Evolutionary conservation across 306 rosid genomes (phyloP), one percentile per base, ranked within the genome.

Genomic region (Trichosanthes cucumerina): DNA sequence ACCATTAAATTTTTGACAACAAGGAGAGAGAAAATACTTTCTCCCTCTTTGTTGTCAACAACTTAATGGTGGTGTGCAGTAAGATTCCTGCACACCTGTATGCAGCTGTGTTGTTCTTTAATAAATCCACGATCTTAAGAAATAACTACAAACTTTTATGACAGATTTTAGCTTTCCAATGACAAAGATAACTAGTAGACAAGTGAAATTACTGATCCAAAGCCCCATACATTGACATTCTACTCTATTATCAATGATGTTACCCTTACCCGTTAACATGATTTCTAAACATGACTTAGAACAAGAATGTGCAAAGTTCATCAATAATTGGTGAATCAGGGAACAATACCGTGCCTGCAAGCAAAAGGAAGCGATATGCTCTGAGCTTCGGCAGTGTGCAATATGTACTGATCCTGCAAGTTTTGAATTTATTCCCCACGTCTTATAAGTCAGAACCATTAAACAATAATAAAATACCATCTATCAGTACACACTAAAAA

Each of bases 281-380:
- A 28, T 9, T 31, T 73, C 0, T 50, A 49, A 49, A 16, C 28
- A 49, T 31, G 28, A 49, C 4, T 13, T 72, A 15, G 43, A 72
- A 49, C 26, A 73, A 47, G 77, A 73, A 73, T 26, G 9, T 16
- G 9, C 5, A 31, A 50, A 74, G 21, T 9, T 26, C 53, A 73
- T 58, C 49, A 49, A 57, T 4, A 62, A 80, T 64, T 39, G 6
- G 54, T 52, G 72, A 83, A 80, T 57, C 36, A 65, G 81, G 80
- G 77, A 83, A 74, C 80, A 91, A 79, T 92, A 95, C 99, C 99
- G 84, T 92, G 99, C 90, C 99, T 91, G 96, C 99, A 92, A 81
- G 98, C 96, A 83, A 92, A 95, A n/a, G 98, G 99, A 90, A 95
- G 99, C 16, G 86, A 79, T 75, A 95, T 90, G 79, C 90, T 85